These are phyloP conservation scores for Blastosporella zonata DNA, from an alignment of 1,284 basidiomycete species.

Conservation along the genomic window DNA sequence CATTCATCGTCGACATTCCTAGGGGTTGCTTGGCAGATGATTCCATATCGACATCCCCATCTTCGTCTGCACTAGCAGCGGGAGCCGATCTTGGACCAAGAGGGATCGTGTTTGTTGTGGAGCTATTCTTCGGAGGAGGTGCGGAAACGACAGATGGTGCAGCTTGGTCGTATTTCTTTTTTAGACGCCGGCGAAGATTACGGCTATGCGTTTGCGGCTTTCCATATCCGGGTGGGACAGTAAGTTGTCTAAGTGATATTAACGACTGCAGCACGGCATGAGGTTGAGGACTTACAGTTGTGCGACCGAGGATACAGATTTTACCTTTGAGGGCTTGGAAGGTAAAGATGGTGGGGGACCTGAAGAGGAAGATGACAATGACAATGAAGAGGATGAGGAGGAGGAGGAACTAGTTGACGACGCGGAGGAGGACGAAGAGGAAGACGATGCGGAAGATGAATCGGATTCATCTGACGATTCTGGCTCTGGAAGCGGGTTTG, in stretches of 20 bases:
- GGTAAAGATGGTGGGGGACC: slow-evolving; percentile 1
- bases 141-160: slow-evolving; percentile 4
- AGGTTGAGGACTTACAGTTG: slow-evolving; percentile 1
- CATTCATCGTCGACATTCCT: slow-evolving; percentile 10
- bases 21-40: neutral
- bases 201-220: slow-evolving; percentile 64
- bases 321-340: slow-evolving; percentile 5
- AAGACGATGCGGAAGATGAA: slow-evolving; percentile 19
- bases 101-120: slow-evolving; percentile 28
- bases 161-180: slow-evolving; percentile 30
- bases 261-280: neutral
- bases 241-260: slow-evolving; percentile 6
- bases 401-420: slow-evolving; percentile 20
- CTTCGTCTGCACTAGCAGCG: slow-evolving; percentile 5
- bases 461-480: slow-evolving; percentile 16
- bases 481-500: slow-evolving; percentile 6
- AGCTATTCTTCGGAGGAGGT: slow-evolving; percentile 26
- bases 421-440: slow-evolving; percentile 15
- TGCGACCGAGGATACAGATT: neutral
- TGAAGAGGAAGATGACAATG: slow-evolving; percentile 17
- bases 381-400: slow-evolving; percentile 14
- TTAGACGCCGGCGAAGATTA: slow-evolving; percentile 61
- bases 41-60: slow-evolving; percentile 1
- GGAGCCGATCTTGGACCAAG: slow-evolving; percentile 20
- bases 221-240: slow-evolving; percentile 61